phyloP scores from a whole-genome alignment of 1,284 basidiomycete species.

The Leucoagaricus sp. region DNA sequence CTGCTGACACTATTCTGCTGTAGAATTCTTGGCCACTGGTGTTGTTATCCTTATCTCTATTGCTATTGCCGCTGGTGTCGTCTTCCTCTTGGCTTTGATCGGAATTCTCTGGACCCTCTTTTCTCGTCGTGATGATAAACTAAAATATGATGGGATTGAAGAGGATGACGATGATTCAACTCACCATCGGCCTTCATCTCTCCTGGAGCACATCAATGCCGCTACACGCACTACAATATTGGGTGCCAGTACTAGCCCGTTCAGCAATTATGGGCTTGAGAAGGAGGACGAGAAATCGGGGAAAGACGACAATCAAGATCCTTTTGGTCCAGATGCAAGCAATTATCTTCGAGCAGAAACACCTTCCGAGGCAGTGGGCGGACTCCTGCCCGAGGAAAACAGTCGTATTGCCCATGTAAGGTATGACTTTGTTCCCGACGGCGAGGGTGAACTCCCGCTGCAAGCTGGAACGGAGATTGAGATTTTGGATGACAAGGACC shows the following conservation, averaged over 20 bases:
- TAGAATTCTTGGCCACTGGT: conserved; percentile 88
- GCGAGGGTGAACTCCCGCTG: conserved; percentile 75
- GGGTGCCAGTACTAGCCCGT: conserved; percentile 53
- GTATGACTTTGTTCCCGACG: conserved; percentile 77
- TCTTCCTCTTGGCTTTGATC: conserved; percentile 87
- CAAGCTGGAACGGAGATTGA: conserved; percentile 73
- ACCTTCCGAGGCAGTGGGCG: conserved; percentile 70
- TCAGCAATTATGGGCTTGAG: conserved; percentile 45
- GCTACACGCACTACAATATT: conserved; percentile 80
- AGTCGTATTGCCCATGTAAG: conserved; percentile 75
- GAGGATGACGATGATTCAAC: conserved; percentile 76
- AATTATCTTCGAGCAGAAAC: conserved; percentile 78
- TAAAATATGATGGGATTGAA: conserved; percentile 59
- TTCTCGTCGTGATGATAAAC: conserved; percentile 72
- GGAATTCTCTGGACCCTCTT: conserved; percentile 91
- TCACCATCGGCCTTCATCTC: conserved; percentile 74
- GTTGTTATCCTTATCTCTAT: conserved; percentile 97
- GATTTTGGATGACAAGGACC: conserved; percentile 77
- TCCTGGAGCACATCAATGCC: conserved; percentile 87
- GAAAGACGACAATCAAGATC: conserved; percentile 45
- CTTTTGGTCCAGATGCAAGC: conserved; percentile 71
- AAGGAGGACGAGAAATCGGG: conserved; percentile 52
- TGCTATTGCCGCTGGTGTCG: conserved; percentile 92
- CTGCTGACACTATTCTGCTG: conserved; percentile 8
- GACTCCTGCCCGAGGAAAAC: conserved; percentile 64